These are phyloP conservation scores for Colletotrichum spinosum DNA, from an alignment of 2,329 filamentous ascomycete species.

Conservation along the genomic window DNA sequence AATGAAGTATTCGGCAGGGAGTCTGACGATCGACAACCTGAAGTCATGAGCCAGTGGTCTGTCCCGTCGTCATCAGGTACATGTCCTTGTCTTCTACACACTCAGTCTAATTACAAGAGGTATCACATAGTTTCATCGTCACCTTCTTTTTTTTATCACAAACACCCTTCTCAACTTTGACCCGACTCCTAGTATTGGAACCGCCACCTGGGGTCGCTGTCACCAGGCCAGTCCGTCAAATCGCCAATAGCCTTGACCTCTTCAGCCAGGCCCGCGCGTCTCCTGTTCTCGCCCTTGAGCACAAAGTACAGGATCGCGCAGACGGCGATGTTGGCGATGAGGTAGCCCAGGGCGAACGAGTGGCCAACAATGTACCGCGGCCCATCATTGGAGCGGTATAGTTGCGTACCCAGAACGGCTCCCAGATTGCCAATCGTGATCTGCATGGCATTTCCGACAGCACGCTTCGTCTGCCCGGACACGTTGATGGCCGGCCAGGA, in stretches of 20 bases:
- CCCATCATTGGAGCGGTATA: conserved; percentile 71
- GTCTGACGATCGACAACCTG: no score
- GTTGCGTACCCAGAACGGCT: conserved; percentile 75
- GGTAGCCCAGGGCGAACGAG: conserved; percentile 73
- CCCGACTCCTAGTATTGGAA: conserved; percentile 62
- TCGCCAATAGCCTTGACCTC: conserved; percentile 62
- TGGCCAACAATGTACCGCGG: conserved; percentile 76
- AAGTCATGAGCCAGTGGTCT: no score
- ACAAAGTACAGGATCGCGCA: conserved; percentile 64
- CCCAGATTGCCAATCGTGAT: conserved; percentile 79
- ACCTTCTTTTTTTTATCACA: no score
- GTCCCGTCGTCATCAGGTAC: no score
- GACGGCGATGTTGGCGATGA: conserved; percentile 68
- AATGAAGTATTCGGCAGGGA: no score
- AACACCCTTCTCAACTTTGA: no score
- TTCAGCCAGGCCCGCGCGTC: conserved; percentile 56
- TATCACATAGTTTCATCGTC: no score
- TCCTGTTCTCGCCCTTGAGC: conserved; percentile 68
- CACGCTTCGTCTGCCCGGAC: conserved; percentile 76
- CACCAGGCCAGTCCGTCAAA: conserved; percentile 68
- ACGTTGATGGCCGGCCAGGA: conserved; percentile 81
- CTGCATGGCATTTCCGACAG: conserved; percentile 76
- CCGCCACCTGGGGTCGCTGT: conserved; percentile 74
- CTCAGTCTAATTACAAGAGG: no score
- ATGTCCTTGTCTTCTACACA: no score